A percentile compares a stretch with the other conserved stretches of the same genome.
phyloP scores from a whole-genome alignment of 495 filamentous ascomycete genomes.

The Neurospora hispaniola region DNA sequence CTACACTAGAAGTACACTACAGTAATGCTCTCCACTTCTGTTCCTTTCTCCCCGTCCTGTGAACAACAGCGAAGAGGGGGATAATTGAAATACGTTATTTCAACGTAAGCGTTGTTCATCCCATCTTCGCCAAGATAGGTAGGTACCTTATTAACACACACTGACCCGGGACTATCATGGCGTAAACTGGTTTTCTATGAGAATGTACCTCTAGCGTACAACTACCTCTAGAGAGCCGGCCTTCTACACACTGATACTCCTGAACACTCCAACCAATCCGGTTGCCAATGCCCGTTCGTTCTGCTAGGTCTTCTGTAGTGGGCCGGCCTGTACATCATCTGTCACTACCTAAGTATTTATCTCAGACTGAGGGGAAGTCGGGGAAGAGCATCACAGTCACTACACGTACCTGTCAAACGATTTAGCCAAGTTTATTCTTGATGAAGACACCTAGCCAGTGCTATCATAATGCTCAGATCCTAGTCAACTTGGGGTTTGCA shows the following conservation, averaged over 20 bases:
- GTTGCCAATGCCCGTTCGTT: not conserved
- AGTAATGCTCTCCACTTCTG: not conserved
- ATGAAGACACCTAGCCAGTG: not conserved
- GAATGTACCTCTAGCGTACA: not conserved
- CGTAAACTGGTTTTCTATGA: not conserved
- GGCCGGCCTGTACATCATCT: not conserved
- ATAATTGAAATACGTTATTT: not conserved
- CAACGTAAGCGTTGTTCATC: not conserved
- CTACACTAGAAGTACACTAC: constrained; percentile 2
- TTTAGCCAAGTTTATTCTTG: not conserved
- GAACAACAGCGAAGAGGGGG: not conserved
- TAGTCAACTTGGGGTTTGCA: not conserved
- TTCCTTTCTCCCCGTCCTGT: not conserved
- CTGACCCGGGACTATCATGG: not conserved
- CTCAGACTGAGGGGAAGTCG: not conserved
- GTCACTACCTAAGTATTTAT: not conserved
- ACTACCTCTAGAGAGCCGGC: not conserved
- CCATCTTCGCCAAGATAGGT: not conserved
- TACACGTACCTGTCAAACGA: not conserved
- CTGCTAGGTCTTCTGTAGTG: not conserved
- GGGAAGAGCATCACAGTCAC: not conserved
- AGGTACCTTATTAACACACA: not conserved
- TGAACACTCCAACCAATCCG: not conserved
- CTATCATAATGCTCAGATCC: not conserved
- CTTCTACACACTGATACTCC: not conserved